Conservation (phyloP, 345 rosid species). For the Acer saccharum region DNA sequence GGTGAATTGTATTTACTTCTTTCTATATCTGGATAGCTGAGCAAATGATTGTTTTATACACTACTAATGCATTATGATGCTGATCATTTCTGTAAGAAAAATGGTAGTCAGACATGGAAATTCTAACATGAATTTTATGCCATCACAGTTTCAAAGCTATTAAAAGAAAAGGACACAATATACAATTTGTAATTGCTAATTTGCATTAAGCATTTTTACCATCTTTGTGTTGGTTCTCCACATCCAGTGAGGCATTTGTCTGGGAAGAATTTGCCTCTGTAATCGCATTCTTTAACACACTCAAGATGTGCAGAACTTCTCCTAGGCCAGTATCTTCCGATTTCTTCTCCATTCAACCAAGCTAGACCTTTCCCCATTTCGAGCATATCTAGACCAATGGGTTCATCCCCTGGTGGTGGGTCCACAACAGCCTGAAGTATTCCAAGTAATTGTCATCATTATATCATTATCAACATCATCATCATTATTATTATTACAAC, state of each 20-base stretch:
- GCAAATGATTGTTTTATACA: too few relatives aligned
- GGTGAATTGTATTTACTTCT: background rate
- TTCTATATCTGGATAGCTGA: background rate
- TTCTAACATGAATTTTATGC: background rate
- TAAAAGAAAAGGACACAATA: background rate
- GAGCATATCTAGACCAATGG: constrained; percentile 84
- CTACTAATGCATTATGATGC: background rate
- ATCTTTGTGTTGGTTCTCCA: constrained; percentile 91
- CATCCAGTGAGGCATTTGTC: constrained; percentile 87
- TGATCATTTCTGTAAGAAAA: background rate
- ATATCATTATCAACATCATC: too few relatives aligned
- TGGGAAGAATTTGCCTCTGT: constrained; percentile 77
- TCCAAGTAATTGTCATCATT: background rate
- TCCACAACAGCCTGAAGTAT: constrained; percentile 65
- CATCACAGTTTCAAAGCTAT: background rate
- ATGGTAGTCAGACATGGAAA: background rate
- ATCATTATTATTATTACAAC: background rate
- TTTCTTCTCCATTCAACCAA: constrained; percentile 97
- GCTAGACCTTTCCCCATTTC: constrained; percentile 96
- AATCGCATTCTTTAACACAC: constrained; percentile 72
- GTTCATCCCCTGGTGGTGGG: constrained; percentile 82
- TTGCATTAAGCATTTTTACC: constrained; percentile 45
- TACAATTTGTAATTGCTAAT: background rate
- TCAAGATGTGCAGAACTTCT: constrained; percentile 43
- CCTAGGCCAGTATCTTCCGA: constrained; percentile 90